These are phyloP conservation scores for Helicostylum pulchrum DNA, from an alignment of 192 early-diverging fungal genomes.

Conservation along the genomic window DNA sequence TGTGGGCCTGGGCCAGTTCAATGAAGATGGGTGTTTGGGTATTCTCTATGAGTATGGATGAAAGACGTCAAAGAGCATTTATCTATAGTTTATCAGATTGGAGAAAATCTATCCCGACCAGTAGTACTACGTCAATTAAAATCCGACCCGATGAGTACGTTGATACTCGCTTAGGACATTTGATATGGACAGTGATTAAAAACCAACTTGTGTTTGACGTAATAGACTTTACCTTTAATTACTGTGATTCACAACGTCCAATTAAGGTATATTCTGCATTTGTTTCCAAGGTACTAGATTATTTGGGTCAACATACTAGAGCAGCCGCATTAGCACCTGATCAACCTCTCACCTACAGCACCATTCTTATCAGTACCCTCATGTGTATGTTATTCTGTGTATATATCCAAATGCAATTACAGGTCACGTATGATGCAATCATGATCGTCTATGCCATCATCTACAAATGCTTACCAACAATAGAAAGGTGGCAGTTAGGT, in stretches of 20 bases:
- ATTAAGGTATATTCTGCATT: background rate
- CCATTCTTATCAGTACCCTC: background rate
- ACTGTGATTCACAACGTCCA: slow-evolving; percentile 3
- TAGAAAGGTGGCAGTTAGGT: slow-evolving; percentile 9
- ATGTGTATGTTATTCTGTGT: slow-evolving; percentile 15
- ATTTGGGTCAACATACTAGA: background rate
- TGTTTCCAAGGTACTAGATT: background rate
- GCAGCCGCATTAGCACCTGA: background rate
- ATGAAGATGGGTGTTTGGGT: slow-evolving; percentile 24
- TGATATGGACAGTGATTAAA: background rate
- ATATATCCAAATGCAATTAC: slow-evolving; percentile 18
- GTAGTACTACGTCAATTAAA: background rate
- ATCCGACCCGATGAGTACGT: background rate
- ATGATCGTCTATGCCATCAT: background rate
- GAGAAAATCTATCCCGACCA: background rate
- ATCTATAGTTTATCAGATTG: slow-evolving; percentile 3
- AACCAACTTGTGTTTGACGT: slow-evolving; percentile 3
- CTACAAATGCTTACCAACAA: slow-evolving; percentile 3
- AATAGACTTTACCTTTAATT: background rate
- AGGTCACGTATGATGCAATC: slow-evolving; percentile 15
- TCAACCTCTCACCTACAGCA: background rate
- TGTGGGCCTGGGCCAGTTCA: slow-evolving; percentile 4
- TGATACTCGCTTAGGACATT: background rate
- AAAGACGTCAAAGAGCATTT: slow-evolving; percentile 11
- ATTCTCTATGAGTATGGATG: slow-evolving; percentile 7